Evolutionary conservation across 2,329 filamentous ascomycete genomes (phyloP).

Genomic region (Colletotrichum coccodes): DNA sequence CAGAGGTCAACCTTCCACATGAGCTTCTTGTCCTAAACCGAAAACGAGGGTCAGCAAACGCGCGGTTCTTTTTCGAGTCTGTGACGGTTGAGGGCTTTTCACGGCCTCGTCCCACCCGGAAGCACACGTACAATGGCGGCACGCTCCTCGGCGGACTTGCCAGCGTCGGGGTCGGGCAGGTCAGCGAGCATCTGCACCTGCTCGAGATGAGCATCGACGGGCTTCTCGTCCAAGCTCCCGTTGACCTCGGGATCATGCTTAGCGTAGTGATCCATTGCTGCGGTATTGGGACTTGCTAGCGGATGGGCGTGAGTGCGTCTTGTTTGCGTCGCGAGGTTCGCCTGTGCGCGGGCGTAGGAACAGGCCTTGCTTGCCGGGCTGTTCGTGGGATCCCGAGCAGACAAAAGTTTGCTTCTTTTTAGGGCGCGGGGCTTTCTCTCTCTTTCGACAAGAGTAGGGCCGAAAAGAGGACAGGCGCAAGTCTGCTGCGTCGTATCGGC

Average conservation of each 20-base stretch:
- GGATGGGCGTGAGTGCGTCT: not conserved
- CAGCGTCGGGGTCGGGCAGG: slow-evolving; percentile 63
- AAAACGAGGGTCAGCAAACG: not conserved
- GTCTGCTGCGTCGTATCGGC: not conserved
- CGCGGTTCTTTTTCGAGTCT: not conserved
- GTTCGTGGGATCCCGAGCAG: not conserved
- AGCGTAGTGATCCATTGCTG: slow-evolving; percentile 25
- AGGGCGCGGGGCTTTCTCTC: not conserved
- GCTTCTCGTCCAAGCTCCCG: slow-evolving; percentile 31
- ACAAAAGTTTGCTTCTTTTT: not conserved
- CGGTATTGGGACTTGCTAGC: not conserved
- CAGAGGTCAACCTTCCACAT: slow-evolving; percentile 70
- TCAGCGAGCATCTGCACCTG: slow-evolving; percentile 40
- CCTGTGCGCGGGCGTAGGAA: not conserved
- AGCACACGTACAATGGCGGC: slow-evolving; percentile 65
- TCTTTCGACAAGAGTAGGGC: not conserved
- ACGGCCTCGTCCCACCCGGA: not conserved
- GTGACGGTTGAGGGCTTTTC: not conserved
- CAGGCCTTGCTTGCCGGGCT: not conserved
- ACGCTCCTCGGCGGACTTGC: slow-evolving; percentile 70
- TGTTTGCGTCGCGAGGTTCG: not conserved
- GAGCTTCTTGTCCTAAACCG: slow-evolving; percentile 70
- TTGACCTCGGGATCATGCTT: slow-evolving; percentile 30
- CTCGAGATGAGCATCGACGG: slow-evolving; percentile 36
- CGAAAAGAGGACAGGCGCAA: not conserved